Evolutionary conservation across 139 green algal genomes (phyloP).

Genomic region (Picochlorum sp.): DNA sequence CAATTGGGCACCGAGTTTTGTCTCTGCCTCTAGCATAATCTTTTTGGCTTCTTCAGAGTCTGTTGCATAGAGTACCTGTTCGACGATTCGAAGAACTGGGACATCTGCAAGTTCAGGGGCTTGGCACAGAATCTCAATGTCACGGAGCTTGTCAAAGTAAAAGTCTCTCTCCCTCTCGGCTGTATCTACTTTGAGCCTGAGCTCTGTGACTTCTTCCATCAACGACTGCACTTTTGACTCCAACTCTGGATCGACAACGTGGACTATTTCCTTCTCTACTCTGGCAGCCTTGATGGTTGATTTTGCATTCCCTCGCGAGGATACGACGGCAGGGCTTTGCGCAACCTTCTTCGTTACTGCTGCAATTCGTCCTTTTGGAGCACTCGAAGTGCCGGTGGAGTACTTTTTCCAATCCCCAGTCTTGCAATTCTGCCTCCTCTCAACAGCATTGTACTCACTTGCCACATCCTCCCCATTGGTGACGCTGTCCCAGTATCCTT

Average conservation of each 20-base stretch:
- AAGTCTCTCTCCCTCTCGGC: constrained; percentile 81
- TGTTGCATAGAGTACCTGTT: constrained; percentile 74
- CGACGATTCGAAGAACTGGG: constrained; percentile 48
- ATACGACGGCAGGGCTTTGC: too few species aligned
- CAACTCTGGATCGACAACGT: constrained; percentile 7
- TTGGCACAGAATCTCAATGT: constrained; percentile 98
- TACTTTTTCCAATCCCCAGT: constrained; percentile 46
- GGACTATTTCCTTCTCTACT: constrained; percentile 2
- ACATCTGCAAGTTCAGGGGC: constrained; percentile 44
- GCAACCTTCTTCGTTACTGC: too few species aligned
- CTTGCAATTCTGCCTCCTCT: constrained; percentile 37
- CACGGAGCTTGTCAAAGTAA: constrained; percentile 93
- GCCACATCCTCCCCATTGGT: constrained; percentile 38
- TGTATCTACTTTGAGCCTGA: constrained; percentile 71
- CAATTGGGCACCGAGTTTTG: background rate
- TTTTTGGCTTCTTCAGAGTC: constrained; percentile 53
- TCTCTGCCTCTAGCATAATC: constrained; percentile 29
- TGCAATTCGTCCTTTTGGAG: background rate
- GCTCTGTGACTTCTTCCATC: constrained; percentile 40
- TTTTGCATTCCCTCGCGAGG: background rate
- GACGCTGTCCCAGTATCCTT: constrained; percentile 69
- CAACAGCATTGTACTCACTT: constrained; percentile 50
- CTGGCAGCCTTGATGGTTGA: constrained; percentile 3
- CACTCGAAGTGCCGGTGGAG: background rate
- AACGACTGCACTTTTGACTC: constrained; percentile 14